Percentiles rank a stretch among this genome's conserved stretches.
Evolutionary conservation across 73 alveolate species (phyloP).

Genomic region (Paraurostyla sp.): DNA sequence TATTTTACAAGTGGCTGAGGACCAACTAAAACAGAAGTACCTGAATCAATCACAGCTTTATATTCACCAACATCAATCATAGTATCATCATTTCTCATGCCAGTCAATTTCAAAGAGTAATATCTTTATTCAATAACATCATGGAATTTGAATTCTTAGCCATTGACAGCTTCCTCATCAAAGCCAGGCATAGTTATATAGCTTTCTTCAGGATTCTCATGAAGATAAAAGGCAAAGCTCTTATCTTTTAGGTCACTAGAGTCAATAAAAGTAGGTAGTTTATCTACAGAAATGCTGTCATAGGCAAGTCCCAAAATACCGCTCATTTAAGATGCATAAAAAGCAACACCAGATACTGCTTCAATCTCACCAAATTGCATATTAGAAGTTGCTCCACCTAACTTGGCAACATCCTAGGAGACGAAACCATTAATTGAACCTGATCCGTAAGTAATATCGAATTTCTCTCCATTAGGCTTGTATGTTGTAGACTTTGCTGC

Average conservation of each 20-base stretch:
- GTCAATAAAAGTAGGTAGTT: constrained; percentile 52
- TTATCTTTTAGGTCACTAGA: not conserved
- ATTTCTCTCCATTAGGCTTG: constrained; percentile 60
- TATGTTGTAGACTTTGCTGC: constrained; percentile 55
- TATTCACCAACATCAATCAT: constrained; percentile 25
- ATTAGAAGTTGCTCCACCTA: constrained; percentile 51
- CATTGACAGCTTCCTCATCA: constrained; percentile 1
- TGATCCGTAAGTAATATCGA: constrained; percentile 72
- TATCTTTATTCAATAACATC: constrained; percentile 61
- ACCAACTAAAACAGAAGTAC: constrained; percentile 78
- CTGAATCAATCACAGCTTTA: constrained; percentile 73
- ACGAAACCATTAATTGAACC: constrained; percentile 72
- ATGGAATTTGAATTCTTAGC: constrained; percentile 11
- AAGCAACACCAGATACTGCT: constrained; percentile 62
- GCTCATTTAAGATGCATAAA: constrained; percentile 63
- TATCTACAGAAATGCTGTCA: constrained; percentile 68
- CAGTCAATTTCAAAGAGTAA: constrained; percentile 70
- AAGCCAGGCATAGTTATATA: constrained; percentile 59
- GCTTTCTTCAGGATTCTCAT: constrained; percentile 18
- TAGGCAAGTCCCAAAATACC: constrained; percentile 91
- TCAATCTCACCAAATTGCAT: constrained; percentile 75
- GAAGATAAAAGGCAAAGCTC: constrained; percentile 51
- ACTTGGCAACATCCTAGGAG: constrained; percentile 51
- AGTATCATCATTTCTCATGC: constrained; percentile 50
- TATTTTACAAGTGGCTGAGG: constrained; percentile 36